phyloP scores from a whole-genome alignment of 306 rosid species.

The Betula pendula region DNA sequence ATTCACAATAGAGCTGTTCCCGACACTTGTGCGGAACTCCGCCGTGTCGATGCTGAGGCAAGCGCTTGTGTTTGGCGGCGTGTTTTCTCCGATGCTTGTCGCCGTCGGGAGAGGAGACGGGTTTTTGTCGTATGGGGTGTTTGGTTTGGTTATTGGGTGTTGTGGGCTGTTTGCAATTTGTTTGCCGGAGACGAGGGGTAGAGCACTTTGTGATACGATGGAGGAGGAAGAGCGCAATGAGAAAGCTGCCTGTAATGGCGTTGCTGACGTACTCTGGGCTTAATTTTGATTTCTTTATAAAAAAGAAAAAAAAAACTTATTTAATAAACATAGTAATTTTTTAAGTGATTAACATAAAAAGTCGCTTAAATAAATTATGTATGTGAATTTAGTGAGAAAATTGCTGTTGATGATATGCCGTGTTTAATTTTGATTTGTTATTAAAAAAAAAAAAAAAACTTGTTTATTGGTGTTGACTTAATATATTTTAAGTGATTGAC shows the following conservation, averaged over 20 bases:
- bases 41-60: slow-evolving; percentile 64
- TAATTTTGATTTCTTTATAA: neutral
- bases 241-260: neutral
- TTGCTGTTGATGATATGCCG: too few species aligned
- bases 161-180: slow-evolving; percentile 51
- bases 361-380: too few species aligned
- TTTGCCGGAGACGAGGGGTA: slow-evolving; percentile 65
- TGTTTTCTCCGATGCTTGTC: slow-evolving; percentile 48
- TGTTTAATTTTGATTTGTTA: too few species aligned
- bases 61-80: slow-evolving; percentile 72
- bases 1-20: slow-evolving; percentile 58
- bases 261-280: neutral
- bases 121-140: slow-evolving; percentile 54
- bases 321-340: too few species aligned
- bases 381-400: too few species aligned
- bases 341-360: too few species aligned
- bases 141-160: slow-evolving; percentile 47
- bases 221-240: slow-evolving; percentile 51
- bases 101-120: slow-evolving; percentile 44
- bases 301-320: too few species aligned
- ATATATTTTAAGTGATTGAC: too few species aligned
- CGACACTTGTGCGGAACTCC: slow-evolving; percentile 66
- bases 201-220: slow-evolving; percentile 52
- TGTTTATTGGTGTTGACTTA: too few species aligned
- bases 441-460: too few species aligned